phyloP scores from a whole-genome alignment of 2,329 filamentous ascomycete genomes.

The Plectosphaerella plurivora region DNA sequence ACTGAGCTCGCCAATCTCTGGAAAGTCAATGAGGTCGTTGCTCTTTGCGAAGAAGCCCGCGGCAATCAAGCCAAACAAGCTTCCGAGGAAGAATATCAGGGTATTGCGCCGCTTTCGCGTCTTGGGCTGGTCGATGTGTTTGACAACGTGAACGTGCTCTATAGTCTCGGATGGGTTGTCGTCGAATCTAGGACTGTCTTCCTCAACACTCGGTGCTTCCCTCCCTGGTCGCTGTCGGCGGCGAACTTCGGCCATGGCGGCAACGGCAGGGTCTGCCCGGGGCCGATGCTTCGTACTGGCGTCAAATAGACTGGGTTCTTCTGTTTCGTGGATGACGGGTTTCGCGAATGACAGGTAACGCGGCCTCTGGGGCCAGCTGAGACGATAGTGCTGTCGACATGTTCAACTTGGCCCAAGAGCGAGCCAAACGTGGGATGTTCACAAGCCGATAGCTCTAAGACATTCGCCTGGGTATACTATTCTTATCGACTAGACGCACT shows the following conservation, averaged over 20 bases:
- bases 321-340: too few species aligned
- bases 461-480: too few species aligned
- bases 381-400: background rate
- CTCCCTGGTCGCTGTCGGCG: conserved; percentile 17
- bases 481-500: too few species aligned
- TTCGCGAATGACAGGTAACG: background rate
- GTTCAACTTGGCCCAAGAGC: too few species aligned
- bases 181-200: conserved; percentile 20
- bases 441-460: too few species aligned
- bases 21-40: conserved; percentile 84
- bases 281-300: background rate
- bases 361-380: background rate
- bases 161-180: conserved; percentile 24
- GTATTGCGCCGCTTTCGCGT: conserved; percentile 69
- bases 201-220: conserved; percentile 14
- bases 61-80: conserved; percentile 82
- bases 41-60: conserved; percentile 86
- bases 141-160: conserved; percentile 38
- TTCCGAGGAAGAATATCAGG: conserved; percentile 82
- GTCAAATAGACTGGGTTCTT: too few species aligned
- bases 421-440: too few species aligned
- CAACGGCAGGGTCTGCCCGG: background rate
- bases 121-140: conserved; percentile 33
- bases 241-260: conserved; percentile 1
- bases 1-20: conserved; percentile 66